Conservation (phyloP, 176 grass and related monocot genomes). For the Oryza rufipogon region DNA sequence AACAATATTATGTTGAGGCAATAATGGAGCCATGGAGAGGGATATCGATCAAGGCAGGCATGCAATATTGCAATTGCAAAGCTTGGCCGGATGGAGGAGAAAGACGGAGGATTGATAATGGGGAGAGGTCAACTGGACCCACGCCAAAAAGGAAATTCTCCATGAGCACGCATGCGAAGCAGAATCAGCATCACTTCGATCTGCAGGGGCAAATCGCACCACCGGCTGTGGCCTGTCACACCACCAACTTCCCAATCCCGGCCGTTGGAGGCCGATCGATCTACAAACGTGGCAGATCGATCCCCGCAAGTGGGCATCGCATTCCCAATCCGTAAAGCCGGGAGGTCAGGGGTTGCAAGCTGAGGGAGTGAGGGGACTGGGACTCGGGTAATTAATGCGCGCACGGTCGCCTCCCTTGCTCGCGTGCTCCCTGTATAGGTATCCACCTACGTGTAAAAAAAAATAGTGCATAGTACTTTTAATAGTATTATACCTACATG, state of each 20-base stretch:
- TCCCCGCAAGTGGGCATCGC: slow-evolving; percentile 49
- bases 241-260: neutral
- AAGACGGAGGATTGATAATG: neutral
- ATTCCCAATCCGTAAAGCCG: slow-evolving; percentile 46
- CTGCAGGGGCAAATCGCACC: neutral
- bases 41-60: neutral
- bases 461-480: no score
- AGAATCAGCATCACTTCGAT: neutral
- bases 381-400: no score
- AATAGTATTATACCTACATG: no score
- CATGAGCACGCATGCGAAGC: slow-evolving; percentile 3
- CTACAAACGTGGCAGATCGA: neutral
- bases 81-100: neutral
- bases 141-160: slow-evolving; percentile 33
- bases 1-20: slow-evolving; percentile 43
- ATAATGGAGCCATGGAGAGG: slow-evolving; percentile 45
- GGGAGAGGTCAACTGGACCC: slow-evolving; percentile 36
- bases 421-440: no score
- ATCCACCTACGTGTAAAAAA: no score
- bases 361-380: no score
- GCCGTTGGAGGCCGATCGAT: slow-evolving; percentile 24
- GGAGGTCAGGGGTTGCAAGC: no score
- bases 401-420: no score
- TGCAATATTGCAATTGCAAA: neutral
- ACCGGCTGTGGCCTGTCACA: neutral